Percentiles rank a stretch among this genome's conserved stretches.
phyloP scores from a whole-genome alignment of 2,329 filamentous ascomycete genomes.

The Aspergillus awamori region DNA sequence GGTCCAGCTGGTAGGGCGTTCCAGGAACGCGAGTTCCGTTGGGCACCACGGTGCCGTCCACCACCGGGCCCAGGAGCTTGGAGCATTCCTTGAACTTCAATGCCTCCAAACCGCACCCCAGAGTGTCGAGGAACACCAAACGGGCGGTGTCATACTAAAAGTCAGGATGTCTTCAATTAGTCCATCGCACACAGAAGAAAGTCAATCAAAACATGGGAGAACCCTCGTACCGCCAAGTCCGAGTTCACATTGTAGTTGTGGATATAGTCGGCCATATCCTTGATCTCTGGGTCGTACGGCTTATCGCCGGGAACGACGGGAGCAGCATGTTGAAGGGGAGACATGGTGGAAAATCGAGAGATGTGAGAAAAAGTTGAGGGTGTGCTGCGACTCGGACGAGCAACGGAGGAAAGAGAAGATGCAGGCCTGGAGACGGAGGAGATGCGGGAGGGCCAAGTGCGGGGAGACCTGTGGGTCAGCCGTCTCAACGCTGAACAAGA shows the following conservation, averaged over 20 bases:
- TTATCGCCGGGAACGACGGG: conserved; percentile 43
- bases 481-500: conserved; percentile 45
- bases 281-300: conserved; percentile 88
- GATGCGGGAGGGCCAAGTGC: conserved; percentile 52
- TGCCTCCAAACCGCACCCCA: conserved; percentile 94
- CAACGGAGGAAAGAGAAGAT: conserved; percentile 26
- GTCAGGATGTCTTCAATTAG: background rate
- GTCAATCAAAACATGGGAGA: background rate
- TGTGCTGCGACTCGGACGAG: conserved; percentile 20
- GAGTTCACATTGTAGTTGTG: conserved; percentile 90
- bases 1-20: conserved; percentile 91
- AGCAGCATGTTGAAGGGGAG: conserved; percentile 42
- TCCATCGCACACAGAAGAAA: background rate
- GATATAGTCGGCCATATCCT: conserved; percentile 92
- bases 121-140: conserved; percentile 94
- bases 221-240: conserved; percentile 77
- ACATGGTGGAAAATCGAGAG: conserved; percentile 48
- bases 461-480: conserved; percentile 45
- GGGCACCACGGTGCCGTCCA: conserved; percentile 86
- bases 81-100: conserved; percentile 94
- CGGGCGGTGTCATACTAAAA: conserved; percentile 81
- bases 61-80: conserved; percentile 89
- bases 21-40: conserved; percentile 90
- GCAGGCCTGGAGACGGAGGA: conserved; percentile 44
- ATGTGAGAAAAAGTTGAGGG: conserved; percentile 27